Evolutionary conservation across 192 early-diverging fungal genomes (phyloP).

Genomic region (Rhizoclosmatium globosum): DNA sequence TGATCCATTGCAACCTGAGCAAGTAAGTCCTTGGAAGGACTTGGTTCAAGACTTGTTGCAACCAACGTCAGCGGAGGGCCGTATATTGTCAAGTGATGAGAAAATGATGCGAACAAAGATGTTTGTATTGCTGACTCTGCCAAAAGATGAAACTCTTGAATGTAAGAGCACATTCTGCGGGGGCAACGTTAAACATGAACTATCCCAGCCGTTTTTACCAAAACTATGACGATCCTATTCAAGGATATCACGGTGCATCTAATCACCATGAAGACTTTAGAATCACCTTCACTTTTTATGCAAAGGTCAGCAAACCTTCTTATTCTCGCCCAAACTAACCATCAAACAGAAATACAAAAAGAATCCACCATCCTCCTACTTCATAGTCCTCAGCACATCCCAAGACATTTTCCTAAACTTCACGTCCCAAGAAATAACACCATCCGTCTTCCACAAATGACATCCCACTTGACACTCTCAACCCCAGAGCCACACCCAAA

Average conservation of each 20-base stretch:
- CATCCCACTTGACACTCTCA: background rate
- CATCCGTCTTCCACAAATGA: slow-evolving; percentile 13
- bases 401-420: slow-evolving; percentile 42
- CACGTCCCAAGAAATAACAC: slow-evolving; percentile 47
- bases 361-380: slow-evolving; percentile 9
- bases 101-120: slow-evolving; percentile 36
- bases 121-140: slow-evolving; percentile 36
- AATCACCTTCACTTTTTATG: slow-evolving; percentile 31
- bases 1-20: slow-evolving; percentile 31
- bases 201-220: background rate
- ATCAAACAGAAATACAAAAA: slow-evolving; percentile 12
- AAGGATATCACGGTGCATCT: background rate
- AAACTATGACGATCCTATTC: slow-evolving; percentile 16
- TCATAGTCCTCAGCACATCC: slow-evolving; percentile 12
- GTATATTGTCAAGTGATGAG: slow-evolving; percentile 25
- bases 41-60: slow-evolving; percentile 26
- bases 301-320: slow-evolving; percentile 24
- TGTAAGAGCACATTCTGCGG: background rate
- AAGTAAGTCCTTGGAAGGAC: slow-evolving; percentile 32
- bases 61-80: background rate
- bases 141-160: slow-evolving; percentile 26
- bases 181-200: background rate
- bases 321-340: background rate
- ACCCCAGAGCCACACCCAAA: background rate
- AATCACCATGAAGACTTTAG: background rate